A percentile compares a stretch with the other conserved stretches of the same genome.
These are phyloP conservation scores for Oryza australiensis DNA, from an alignment of 176 grass and related monocot genomes.

Conservation along the genomic window DNA sequence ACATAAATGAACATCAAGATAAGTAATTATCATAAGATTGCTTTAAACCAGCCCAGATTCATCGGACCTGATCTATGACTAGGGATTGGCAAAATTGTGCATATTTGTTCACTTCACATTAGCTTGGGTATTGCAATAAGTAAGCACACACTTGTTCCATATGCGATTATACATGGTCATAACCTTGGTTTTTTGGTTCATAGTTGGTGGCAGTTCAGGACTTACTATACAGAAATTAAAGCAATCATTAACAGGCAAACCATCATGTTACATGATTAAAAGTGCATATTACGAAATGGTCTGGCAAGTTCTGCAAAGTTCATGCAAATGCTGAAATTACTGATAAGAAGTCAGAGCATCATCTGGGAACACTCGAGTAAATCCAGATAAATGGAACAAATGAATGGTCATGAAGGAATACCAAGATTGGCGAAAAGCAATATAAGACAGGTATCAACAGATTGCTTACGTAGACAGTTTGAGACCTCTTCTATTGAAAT, in stretches of 20 bases:
- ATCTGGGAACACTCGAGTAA: constrained; percentile 6
- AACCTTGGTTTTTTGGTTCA: not conserved
- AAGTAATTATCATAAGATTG: not conserved
- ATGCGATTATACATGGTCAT: not conserved
- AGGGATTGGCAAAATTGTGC: not conserved
- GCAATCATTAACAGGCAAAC: not conserved
- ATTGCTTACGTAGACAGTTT: not conserved
- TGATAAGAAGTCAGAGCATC: not conserved
- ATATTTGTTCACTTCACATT: constrained; percentile 1
- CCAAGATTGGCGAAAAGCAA: constrained; percentile 93
- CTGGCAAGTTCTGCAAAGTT: constrained; percentile 2
- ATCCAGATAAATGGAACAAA: constrained; percentile 1
- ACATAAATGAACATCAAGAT: not conserved
- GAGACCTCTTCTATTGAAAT: not conserved
- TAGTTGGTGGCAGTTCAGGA: not conserved
- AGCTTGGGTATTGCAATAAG: not conserved
- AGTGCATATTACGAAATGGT: not conserved
- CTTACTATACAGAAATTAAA: not conserved
- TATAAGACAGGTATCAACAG: constrained; percentile 49
- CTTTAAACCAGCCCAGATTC: not conserved
- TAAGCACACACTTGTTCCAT: not conserved
- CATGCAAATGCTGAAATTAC: not conserved
- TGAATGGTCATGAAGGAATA: constrained; percentile 42
- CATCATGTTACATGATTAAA: not conserved
- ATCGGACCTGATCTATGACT: not conserved